A percentile compares a stretch with the other conserved stretches of the same genome.
phyloP scores from a whole-genome alignment of 306 rosid genomes.

The Rubus idaeus region DNA sequence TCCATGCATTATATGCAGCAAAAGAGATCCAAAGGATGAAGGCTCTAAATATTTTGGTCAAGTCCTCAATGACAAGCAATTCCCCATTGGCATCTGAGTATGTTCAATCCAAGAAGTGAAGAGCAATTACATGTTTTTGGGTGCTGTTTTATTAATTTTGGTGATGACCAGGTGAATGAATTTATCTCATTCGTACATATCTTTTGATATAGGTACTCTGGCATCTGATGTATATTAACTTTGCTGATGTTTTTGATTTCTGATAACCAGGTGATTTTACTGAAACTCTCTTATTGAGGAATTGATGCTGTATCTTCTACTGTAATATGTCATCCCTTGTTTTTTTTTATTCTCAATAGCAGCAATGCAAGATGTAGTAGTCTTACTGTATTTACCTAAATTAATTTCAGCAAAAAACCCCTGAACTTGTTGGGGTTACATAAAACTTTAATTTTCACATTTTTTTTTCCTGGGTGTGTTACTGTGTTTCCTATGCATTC shows the following conservation, averaged over 20 bases:
- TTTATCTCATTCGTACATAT: neutral
- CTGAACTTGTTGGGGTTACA: neutral
- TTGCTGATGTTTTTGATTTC: neutral
- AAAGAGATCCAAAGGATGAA: constrained; percentile 52
- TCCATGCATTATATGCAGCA: constrained; percentile 29
- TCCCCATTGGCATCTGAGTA: neutral
- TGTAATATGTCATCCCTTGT: neutral
- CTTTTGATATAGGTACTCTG: neutral
- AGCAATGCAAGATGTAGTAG: neutral
- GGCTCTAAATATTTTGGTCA: constrained; percentile 38
- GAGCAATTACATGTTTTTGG: neutral
- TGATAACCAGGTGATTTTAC: neutral
- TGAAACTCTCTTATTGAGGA: neutral
- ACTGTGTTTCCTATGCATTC: neutral
- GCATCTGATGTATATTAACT: neutral
- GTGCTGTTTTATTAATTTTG: neutral
- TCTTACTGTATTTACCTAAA: neutral
- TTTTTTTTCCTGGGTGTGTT: neutral
- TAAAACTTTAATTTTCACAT: neutral
- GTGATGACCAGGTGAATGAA: constrained; percentile 18
- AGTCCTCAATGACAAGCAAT: constrained; percentile 20
- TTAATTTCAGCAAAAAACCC: neutral
- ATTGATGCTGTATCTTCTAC: neutral
- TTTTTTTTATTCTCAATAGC: neutral
- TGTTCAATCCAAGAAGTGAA: constrained; percentile 3